Base-by-base conservation (phyloP, 1,284 basidiomycete genomes). In the Ceratobasidium theobromae region DNA sequence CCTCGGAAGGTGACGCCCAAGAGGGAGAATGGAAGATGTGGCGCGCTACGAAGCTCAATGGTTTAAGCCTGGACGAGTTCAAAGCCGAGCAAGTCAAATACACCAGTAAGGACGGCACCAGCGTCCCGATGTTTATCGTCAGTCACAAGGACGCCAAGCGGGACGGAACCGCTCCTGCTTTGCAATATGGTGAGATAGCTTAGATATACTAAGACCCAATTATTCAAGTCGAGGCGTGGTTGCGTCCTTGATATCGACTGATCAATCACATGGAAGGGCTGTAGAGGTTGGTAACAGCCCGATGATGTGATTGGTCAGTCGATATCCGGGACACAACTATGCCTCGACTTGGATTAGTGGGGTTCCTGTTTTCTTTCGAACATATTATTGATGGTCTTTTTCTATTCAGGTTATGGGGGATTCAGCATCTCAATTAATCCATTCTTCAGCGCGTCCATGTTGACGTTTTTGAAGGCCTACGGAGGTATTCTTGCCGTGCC, bases 61-160 rank as follows among this genome's bases (percentile, higher is more conserved):
- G 89, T 0, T 77, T 95, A 58, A 79, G 83, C 58, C 80, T 85
- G 0, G 81, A 87, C 3, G 89, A 93, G 64, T 95, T 93, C 73
- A 79, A 84, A 8, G 81, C 85, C 28, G 81, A 84, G 70, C 92
- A 94, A 76, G 83, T 30, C 67, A 85, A 82, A 85, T 92, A 87
- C 72, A 74, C 79, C 21, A 87, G 85, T 76, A 89, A 89, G 74
- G 93, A 95, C 72, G 90, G 91, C 0, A 93, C 91, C 1, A 82
- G 81, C 54, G 80, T 95, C 33, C 91, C 92, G 1, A 93, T 95
- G 90, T 95, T 93, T 73, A 82, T 95, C 67, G 90, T 93, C 30
- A 82, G 86, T 54, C 88, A 88, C 73, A 89, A 89, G 74, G 81
- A 80, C 23, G 89, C 87, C 18, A 78, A 81, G 70, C 79, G 84